Evolutionary conservation across 441 rosid genomes (phyloP), one percentile per base, ranked within the genome.

Genomic region (Syzygium malaccense): DNA sequence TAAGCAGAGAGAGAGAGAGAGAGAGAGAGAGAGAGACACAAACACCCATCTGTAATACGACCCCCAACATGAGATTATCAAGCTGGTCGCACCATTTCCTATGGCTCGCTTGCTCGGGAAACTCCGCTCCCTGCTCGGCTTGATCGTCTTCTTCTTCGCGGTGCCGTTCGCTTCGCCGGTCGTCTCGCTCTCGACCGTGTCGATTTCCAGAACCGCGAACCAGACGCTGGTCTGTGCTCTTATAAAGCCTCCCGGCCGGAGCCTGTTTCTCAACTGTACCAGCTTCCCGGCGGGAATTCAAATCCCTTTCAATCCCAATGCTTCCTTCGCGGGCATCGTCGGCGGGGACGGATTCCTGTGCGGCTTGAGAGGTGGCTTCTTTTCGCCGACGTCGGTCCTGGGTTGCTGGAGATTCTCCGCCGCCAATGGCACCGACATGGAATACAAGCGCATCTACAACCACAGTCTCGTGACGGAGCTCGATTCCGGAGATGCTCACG

Each of bases 271-370:
- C 85, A 89, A 87, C 56, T 89, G 91, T 26, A 87, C 87, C 26
- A 87, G 88, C 57, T 87, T 89, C 58, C 87, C 88, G 4, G 48
- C 7, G 14, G 91, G 89, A 66, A 87, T 85, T 12, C 91, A 14
- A 28, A 85, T 87, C 37, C 60, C 54, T 15, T 26, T 32, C 33
- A 1, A 10, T 6, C n/a, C 8, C 28, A 1, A 11, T 14, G 58
- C 85, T 68, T 49, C 87, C 53, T 64, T 85, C 30, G 14, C 89
- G 20, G 89, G 85, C 55, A 48, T 87, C 45, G 91, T 85, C 26
- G 88, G 87, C 32, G 91, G 91, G 15, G 89, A 89, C 49, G 55
- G 91, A 14, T 89, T 89, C 83, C 37, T 87, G 3, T 87, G 91
- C 71, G 75, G 45, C 25, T 56, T 89, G 85, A 84, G 17, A 55